Evolutionary conservation across 441 rosid species (phyloP), one percentile per base, ranked within the genome.

Genomic region (Rhodomyrtus psidioides): DNA sequence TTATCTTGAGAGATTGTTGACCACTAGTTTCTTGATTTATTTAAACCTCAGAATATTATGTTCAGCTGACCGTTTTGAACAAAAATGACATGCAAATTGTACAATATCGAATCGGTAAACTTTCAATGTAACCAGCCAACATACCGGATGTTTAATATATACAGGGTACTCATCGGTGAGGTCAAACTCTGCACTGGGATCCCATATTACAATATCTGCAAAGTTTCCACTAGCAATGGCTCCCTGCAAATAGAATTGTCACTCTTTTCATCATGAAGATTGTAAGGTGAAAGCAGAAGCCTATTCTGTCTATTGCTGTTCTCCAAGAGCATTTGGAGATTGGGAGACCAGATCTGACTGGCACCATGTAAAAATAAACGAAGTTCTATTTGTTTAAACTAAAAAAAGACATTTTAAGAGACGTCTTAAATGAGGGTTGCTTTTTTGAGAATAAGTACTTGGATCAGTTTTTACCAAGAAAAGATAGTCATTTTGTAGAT

Each of bases 171-270:
- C 93, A 87, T 90, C 86, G 23, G 93, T 86, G 16, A 97, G 92
- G 76, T 91, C 91, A 88, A 97, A 93, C 82, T 95, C 98, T 0
- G 53, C 86, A 56, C 92, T 94, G 85, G 99, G 98, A 83, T 96
- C 96, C 99, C 99, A 97, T 58, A 94, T 90, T 2, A 91, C 93
- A 44, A 97, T 86, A 87, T 97, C 99, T 6, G 99, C 99, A 9
- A 93, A 91, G 83, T 95, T 96, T 81, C 99, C 98, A 55, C 92
- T 90, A 6, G 88, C 91, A 84, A 97, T 93, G 54, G 91, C 90
- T 55, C 99, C 99, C 98, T 97, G 93, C 87, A 89, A 74, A 42
- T 88, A 49, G 34, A 42, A 55, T 49, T 60, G 54, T 46, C 81
- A 44, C 65, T 16, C 60, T 59, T 58, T 26, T 39, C 79, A 70